These are phyloP conservation scores for Litchi chinensis DNA, from an alignment of 345 rosid genomes.

Conservation along the genomic window DNA sequence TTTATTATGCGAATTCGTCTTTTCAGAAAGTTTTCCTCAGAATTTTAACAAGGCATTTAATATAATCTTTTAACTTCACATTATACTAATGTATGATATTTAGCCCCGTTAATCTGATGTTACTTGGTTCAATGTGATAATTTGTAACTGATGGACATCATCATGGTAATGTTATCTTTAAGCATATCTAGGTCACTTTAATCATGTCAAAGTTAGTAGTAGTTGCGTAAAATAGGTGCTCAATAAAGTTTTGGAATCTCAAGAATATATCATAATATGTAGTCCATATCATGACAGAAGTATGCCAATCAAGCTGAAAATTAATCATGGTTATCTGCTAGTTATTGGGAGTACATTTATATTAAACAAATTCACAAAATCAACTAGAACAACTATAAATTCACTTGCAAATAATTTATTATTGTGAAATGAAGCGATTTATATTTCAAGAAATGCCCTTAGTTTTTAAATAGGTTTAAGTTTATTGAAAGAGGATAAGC, in stretches of 20 bases:
- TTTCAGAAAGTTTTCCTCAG: background rate
- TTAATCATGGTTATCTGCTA: background rate
- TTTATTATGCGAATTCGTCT: background rate
- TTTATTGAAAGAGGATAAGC: background rate
- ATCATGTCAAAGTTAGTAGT: background rate
- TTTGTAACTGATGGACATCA: background rate
- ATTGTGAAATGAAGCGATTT: background rate
- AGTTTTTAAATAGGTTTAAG: background rate
- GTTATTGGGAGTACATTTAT: background rate
- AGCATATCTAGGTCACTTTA: background rate
- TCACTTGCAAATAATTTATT: background rate
- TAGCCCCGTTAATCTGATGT: background rate
- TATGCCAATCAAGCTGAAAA: background rate
- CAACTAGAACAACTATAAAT: slow-evolving; percentile 1
- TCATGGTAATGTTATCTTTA: background rate
- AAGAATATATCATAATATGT: background rate
- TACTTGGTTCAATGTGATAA: background rate
- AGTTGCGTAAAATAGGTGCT: background rate
- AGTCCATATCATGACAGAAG: background rate
- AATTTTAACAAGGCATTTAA: background rate
- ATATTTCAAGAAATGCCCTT: background rate
- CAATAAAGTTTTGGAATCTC: background rate
- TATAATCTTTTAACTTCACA: background rate
- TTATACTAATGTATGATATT: background rate
- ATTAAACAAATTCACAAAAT: background rate